phyloP scores from a whole-genome alignment of 495 filamentous ascomycete species.

The Sporormia fimetaria region DNA sequence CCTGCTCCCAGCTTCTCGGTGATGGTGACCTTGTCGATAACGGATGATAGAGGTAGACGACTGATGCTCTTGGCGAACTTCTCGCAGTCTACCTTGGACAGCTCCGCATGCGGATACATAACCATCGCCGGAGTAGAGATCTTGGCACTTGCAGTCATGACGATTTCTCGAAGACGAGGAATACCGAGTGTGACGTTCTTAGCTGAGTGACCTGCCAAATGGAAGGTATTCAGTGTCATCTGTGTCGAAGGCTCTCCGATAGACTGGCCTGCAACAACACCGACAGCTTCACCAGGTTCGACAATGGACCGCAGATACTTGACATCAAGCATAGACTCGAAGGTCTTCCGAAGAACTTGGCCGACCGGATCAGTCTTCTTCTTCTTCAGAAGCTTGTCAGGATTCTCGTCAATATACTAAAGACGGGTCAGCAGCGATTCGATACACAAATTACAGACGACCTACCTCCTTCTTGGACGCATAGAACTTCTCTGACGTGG shows the following conservation, averaged over 20 bases:
- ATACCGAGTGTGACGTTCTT: conserved; percentile 99
- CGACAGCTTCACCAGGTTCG: conserved; percentile 97
- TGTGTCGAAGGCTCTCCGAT: conserved; percentile 96
- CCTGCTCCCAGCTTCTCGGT: conserved; percentile 63
- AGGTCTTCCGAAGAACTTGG: conserved; percentile 56
- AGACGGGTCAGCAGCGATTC: conserved; percentile 10
- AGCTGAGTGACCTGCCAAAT: conserved; percentile 94
- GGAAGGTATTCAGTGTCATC: conserved; percentile 99
- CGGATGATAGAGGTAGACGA: conserved; percentile 73
- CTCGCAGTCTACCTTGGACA: conserved; percentile 57
- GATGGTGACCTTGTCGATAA: conserved; percentile 72
- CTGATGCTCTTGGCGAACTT: conserved; percentile 86
- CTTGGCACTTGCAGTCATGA: conserved; percentile 85
- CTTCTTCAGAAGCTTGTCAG: conserved; percentile 61
- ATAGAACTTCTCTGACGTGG: conserved; percentile 82
- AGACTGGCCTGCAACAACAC: conserved; percentile 91
- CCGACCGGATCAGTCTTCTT: conserved; percentile 54
- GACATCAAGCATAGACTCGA: conserved; percentile 70
- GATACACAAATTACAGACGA: conserved; percentile 21
- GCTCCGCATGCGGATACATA: conserved; percentile 60
- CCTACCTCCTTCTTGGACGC: conserved; percentile 18
- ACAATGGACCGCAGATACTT: conserved; percentile 89
- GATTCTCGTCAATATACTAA: conserved; percentile 66
- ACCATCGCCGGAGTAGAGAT: conserved; percentile 94
- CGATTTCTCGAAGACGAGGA: conserved; percentile 89